Base-by-base conservation (phyloP, 2,329 filamentous ascomycete genomes). In the Colletotrichum sp. region DNA sequence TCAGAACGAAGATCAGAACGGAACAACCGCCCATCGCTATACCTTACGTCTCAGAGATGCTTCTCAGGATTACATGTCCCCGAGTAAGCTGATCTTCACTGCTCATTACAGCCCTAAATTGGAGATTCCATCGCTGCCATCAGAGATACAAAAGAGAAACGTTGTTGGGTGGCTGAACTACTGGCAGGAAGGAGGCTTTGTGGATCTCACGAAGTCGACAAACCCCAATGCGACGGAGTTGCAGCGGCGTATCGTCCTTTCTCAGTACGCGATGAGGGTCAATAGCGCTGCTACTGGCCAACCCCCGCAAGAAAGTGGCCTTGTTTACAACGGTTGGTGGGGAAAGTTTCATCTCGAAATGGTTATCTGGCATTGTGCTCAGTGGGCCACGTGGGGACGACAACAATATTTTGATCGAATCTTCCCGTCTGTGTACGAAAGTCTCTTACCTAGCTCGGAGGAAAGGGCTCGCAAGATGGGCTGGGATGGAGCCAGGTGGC, bases 261-360 rank as follows among this genome's bases (percentile, higher is more conserved):
- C 86, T 8, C 86, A 87, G 71, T 88, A 88, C 24, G 83, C 86
- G 16, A 80, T 87, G 6, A 83, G 85, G 0, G 83, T 88, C 7
- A 88, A 88, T 36, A 84, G 83, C 21, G 86, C 86, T 7, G 81
- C 83, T 1, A 78, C 75, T 3, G 83, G 83, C 0, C 66, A 69
- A 52, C 66, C 66, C 18, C 66, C 66, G 13, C 66, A 59, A 36
- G 66, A 69, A 28, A 79, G 78, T 70, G 21, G 44, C 28, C 28
- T 75, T 16, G 60, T 66, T 6, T 64, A 60, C 62, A 57, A 85
- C 39, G 84, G 84, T 7, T 86, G 84, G 84, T 86, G 85, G 65
- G 85, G 85, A n/a, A 83, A 82, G 78, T 80, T 87, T 60, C 86
- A 87, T 60, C 83, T 87, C 80, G 86, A 87, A 74, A 86, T 87